These are phyloP conservation scores for Pythium aquatile DNA, from an alignment of 352 stramenopile genomes.

Conservation along the genomic window DNA sequence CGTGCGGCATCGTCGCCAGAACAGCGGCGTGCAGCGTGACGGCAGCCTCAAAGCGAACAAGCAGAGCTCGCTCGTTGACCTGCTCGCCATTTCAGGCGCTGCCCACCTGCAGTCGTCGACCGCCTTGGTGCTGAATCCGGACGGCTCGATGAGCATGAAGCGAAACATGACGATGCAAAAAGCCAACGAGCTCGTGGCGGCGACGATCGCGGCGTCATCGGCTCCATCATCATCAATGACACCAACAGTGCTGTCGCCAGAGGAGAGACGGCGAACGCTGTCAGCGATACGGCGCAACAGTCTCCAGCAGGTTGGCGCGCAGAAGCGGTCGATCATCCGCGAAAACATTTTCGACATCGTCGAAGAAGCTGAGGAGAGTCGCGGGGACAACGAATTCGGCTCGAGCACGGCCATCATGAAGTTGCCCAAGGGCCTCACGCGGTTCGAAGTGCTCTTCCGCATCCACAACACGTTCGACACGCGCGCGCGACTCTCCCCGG, in stretches of 20 bases:
- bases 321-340: slow-evolving; percentile 43
- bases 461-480: slow-evolving; percentile 37
- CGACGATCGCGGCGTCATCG: slow-evolving; percentile 26
- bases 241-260: slow-evolving; percentile 19
- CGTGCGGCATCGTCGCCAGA: slow-evolving; percentile 26
- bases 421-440: slow-evolving; percentile 64
- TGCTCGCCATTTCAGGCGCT: slow-evolving; percentile 28
- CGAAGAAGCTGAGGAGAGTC: slow-evolving; percentile 52
- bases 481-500: slow-evolving; percentile 36
- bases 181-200: slow-evolving; percentile 29
- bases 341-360: slow-evolving; percentile 83
- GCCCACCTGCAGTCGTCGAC: slow-evolving; percentile 1
- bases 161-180: slow-evolving; percentile 30
- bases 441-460: slow-evolving; percentile 60
- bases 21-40: slow-evolving; percentile 8
- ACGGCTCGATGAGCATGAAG: slow-evolving; percentile 26
- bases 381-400: slow-evolving; percentile 7
- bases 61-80: slow-evolving; percentile 32
- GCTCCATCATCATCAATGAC: background rate
- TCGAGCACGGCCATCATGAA: slow-evolving; percentile 69
- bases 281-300: slow-evolving; percentile 38
- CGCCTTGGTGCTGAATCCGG: slow-evolving; percentile 15
- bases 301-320: slow-evolving; percentile 26
- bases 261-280: slow-evolving; percentile 39
- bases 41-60: background rate